Conservation (phyloP, 176 grass and related monocot species). For the Aegilops speltoides region DNA sequence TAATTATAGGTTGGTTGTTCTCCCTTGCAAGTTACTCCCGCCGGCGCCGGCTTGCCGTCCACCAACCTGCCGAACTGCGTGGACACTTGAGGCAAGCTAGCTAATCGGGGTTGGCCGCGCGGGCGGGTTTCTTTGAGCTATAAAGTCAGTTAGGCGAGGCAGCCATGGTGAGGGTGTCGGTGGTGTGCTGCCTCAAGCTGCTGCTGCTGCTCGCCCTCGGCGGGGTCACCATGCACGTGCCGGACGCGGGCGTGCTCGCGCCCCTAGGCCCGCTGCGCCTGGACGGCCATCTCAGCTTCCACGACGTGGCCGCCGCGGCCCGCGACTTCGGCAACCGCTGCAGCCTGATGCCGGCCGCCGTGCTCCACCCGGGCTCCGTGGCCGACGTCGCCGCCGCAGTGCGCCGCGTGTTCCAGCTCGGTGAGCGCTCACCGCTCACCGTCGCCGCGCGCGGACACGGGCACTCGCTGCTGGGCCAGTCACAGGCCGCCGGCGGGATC, state of each 20-base stretch:
- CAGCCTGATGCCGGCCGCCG: slow-evolving; percentile 53
- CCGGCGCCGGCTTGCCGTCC: slow-evolving; percentile 2
- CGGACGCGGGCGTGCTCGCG: slow-evolving; percentile 47
- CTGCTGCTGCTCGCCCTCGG: slow-evolving; percentile 58
- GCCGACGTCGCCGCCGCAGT: slow-evolving; percentile 58
- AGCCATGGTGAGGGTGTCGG: slow-evolving; percentile 39
- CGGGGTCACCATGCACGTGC: slow-evolving; percentile 79
- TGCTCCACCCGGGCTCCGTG: slow-evolving; percentile 60
- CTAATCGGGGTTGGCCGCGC: background rate
- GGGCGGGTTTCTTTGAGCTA: too few relatives aligned
- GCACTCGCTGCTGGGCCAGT: slow-evolving; percentile 86
- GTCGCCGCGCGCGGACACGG: slow-evolving; percentile 77
- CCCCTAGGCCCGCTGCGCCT: slow-evolving; percentile 46
- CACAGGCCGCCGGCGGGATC: slow-evolving; percentile 69
- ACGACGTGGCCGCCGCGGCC: slow-evolving; percentile 51
- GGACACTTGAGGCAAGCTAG: background rate
- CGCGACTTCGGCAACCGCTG: slow-evolving; percentile 75
- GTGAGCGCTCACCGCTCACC: slow-evolving; percentile 51
- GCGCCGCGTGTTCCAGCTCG: slow-evolving; percentile 47
- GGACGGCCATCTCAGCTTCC: slow-evolving; percentile 58
- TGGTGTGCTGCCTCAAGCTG: slow-evolving; percentile 57
- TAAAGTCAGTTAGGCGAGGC: background rate
- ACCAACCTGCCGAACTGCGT: slow-evolving; percentile 52
- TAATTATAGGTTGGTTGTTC: background rate
- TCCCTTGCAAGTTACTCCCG: slow-evolving; percentile 24